Evolutionary conservation across 306 rosid species (phyloP), one percentile per base, ranked within the genome.

Genomic region (Vachellia collinsii): DNA sequence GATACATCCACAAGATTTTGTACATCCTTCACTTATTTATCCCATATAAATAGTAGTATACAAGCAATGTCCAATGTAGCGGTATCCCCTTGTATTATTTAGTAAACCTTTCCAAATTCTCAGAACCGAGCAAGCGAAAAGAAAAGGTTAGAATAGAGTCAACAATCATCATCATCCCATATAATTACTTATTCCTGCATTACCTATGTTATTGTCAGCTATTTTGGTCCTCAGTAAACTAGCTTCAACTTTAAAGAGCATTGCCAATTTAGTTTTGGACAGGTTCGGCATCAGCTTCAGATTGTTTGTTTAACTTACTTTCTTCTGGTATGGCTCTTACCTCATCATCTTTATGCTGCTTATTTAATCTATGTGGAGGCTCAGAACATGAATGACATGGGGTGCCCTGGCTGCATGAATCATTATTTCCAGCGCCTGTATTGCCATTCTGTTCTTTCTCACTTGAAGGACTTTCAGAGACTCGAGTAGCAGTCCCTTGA

Each of bases 251-350:
- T 50, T 46, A 53, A 59, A 41, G 64, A 77, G 64, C 77, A 77
- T n/a, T 44, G 79, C 81, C 74, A 80, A 75, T 74, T 86, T 79
- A 90, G 88, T 87, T 85, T 43, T 70, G 69, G 65, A 92, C 80
- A 14, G 88, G 79, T 80, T 88, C 87, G 48, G 83, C 83, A 74
- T 80, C 90, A 77, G 91, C 75, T 74, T 76, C 74, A 76, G 85
- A 38, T 84, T 25, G 83, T 81, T 83, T 72, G 16, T 70, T 72
- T 74, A 70, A 70, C 37, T 82, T 79, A 76, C 70, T 79, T 51
- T 78, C 88, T 79, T 77, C 88, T 76, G 79, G 46, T 61, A 42
- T 72, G 70, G 82, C n/a, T 70, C 77, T 44, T 44, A 77, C 75
- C 70, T 87, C 80, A 59, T 43, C 79, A 68, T 43, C 81, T 79